Evolutionary conservation across 164 flowering plant genomes (phyloP), one percentile per base, ranked within the genome.

Genomic region (Cinnamomum chago): DNA sequence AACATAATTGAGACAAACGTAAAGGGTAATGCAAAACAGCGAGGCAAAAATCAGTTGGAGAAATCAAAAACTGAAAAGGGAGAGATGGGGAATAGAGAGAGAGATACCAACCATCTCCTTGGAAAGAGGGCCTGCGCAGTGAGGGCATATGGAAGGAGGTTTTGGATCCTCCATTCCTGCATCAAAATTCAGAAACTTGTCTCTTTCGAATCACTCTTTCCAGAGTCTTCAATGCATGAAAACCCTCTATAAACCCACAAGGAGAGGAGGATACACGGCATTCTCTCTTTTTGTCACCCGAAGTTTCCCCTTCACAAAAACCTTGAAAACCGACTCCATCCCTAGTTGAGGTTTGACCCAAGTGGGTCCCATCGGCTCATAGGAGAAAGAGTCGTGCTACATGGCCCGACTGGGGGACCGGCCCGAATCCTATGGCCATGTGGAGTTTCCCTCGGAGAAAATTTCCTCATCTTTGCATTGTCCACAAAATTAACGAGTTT

Each of bases 51-150:
- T 1, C 10, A 40, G 47, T 25, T 51, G 2, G 50, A 20, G 22
- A 66, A 64, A 22, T 5, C 50, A n/a, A 11, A 52, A 11, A 52
- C 11, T 13, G 50, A 69, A 47, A 7, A 50, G 62, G 3, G 67
- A 65, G 68, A 28, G 35, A 28, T 2, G 27, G 14, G 3, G 13
- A 17, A 10, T 30, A 30, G 5, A 3, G 47, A 40, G 47, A 40
- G 55, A 20, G 25, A 68, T 30, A 18, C 3, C 9, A 78, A 90
- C 97, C 91, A 85, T 80, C 50, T 91, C 88, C 81, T 91, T 94
- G 25, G 92, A 79, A 5, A 94, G 95, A 78, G 98, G 98, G 17
- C 97, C 97, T 2, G 95, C 97, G 72, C 98, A 94, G 79, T 91
- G 98, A 74, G 82, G 86, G 72, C 98, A 94, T 82, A 85, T 75